Evolutionary conservation across 345 rosid species (phyloP).

Genomic region (Excoecaria agallocha): DNA sequence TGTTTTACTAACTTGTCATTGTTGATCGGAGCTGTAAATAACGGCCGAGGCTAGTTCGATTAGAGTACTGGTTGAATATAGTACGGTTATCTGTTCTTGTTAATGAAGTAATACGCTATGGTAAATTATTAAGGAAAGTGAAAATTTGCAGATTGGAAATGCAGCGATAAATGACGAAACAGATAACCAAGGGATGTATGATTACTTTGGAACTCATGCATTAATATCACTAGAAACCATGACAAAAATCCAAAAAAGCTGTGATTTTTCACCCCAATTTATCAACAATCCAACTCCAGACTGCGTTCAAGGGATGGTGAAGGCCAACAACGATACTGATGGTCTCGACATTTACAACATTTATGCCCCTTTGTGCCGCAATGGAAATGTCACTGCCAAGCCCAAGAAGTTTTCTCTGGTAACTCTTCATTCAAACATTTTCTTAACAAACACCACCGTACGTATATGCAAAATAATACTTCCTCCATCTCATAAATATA

Average conservation of each 20-base stretch:
- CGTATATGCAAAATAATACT: too few relatives aligned
- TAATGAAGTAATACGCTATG: too few relatives aligned
- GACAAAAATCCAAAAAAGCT: slow-evolving; percentile 30
- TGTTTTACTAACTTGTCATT: too few relatives aligned
- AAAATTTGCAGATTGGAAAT: slow-evolving; percentile 63
- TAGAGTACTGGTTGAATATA: too few relatives aligned
- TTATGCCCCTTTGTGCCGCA: slow-evolving; percentile 59
- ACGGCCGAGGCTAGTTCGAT: too few relatives aligned
- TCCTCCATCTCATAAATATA: too few relatives aligned
- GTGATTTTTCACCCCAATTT: slow-evolving; percentile 45
- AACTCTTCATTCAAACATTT: too few relatives aligned
- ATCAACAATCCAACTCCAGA: slow-evolving; percentile 17
- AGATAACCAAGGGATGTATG: slow-evolving; percentile 62
- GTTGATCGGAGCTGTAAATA: too few relatives aligned
- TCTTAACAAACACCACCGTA: too few relatives aligned
- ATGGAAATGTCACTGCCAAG: slow-evolving; percentile 40
- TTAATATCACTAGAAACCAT: slow-evolving; percentile 49
- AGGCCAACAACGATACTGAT: slow-evolving; percentile 21
- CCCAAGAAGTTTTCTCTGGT: slow-evolving; percentile 38
- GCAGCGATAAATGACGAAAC: slow-evolving; percentile 73
- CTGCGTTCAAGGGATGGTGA: slow-evolving; percentile 35
- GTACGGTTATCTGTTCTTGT: too few relatives aligned
- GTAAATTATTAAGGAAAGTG: background rate
- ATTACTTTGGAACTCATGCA: slow-evolving; percentile 59
- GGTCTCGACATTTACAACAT: slow-evolving; percentile 62